A percentile compares a stretch with the other conserved stretches of the same genome.
phyloP scores from a whole-genome alignment of 176 grass and related monocot genomes.

The Triticum urartu region DNA sequence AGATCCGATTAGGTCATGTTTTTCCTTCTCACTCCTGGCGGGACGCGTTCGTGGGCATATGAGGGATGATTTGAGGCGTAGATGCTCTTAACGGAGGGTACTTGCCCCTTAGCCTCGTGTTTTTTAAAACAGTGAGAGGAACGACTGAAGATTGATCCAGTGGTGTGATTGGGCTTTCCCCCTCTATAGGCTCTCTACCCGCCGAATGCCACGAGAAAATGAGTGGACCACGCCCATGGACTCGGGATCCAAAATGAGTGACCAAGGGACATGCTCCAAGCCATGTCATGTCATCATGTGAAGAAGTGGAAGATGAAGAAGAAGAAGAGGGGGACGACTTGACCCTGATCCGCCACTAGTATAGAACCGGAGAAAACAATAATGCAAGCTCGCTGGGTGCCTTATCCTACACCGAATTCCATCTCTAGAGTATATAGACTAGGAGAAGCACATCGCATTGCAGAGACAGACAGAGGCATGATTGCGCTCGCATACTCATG shows the following conservation, averaged over 20 bases:
- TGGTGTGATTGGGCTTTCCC: background rate
- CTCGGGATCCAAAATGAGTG: background rate
- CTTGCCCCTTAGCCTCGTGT: no score
- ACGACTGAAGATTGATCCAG: background rate
- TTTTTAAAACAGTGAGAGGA: no score
- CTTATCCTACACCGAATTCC: background rate
- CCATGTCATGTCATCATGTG: background rate
- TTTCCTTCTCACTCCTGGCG: no score
- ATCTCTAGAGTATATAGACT: background rate
- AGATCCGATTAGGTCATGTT: no score
- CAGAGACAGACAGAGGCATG: background rate
- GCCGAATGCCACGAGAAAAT: background rate
- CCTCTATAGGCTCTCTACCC: background rate
- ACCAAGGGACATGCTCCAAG: background rate
- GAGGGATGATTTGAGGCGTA: no score
- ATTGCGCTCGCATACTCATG: conserved; percentile 13
- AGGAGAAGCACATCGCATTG: background rate
- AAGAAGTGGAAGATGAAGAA: background rate
- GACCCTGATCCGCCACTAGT: background rate
- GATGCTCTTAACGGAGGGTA: no score
- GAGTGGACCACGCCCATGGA: background rate
- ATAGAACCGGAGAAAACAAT: no score
- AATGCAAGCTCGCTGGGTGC: background rate
- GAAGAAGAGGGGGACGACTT: background rate
- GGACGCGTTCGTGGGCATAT: no score